Evolutionary conservation across 768 basidiomycete species (phyloP).

Genomic region (Cyclocybe cylindracea): DNA sequence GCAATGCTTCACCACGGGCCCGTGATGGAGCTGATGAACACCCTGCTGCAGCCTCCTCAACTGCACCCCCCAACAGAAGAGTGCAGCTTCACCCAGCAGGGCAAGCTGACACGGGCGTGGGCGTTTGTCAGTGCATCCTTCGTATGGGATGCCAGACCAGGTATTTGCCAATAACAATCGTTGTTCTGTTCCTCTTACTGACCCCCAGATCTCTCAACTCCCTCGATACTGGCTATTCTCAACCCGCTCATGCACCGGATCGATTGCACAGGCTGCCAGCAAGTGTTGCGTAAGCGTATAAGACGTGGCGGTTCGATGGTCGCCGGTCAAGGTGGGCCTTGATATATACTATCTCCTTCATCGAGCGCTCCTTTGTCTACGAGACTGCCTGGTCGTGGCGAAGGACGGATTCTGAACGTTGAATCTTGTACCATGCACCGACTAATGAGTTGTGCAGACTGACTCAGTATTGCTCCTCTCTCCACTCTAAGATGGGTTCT

Average conservation of each 20-base stretch:
- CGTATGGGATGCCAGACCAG: slow-evolving; percentile 31
- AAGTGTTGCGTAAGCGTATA: slow-evolving; percentile 20
- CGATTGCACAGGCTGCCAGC: slow-evolving; percentile 20
- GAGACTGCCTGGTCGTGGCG: no score
- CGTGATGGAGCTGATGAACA: slow-evolving; percentile 31
- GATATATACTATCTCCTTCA: not conserved
- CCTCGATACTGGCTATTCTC: slow-evolving; percentile 19
- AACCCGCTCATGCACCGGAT: slow-evolving; percentile 21
- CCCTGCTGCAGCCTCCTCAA: slow-evolving; percentile 23
- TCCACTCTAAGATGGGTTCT: no score
- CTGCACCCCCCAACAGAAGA: slow-evolving; percentile 25
- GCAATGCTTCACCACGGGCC: slow-evolving; percentile 36
- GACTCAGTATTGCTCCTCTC: no score
- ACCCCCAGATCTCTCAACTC: slow-evolving; percentile 20
- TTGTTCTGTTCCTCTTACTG: not conserved
- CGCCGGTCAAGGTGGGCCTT: slow-evolving; percentile 25
- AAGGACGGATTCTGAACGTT: no score
- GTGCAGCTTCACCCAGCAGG: slow-evolving; percentile 31
- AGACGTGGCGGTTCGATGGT: slow-evolving; percentile 24
- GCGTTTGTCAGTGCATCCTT: slow-evolving; percentile 29
- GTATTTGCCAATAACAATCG: slow-evolving; percentile 13
- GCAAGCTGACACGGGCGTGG: slow-evolving; percentile 32
- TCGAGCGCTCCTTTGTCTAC: no score
- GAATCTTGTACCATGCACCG: no score
- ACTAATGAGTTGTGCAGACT: no score